Evolutionary conservation across 2,329 filamentous ascomycete genomes (phyloP), one percentile per base, ranked within the genome.

Genomic region (Aspergillus vadensis): DNA sequence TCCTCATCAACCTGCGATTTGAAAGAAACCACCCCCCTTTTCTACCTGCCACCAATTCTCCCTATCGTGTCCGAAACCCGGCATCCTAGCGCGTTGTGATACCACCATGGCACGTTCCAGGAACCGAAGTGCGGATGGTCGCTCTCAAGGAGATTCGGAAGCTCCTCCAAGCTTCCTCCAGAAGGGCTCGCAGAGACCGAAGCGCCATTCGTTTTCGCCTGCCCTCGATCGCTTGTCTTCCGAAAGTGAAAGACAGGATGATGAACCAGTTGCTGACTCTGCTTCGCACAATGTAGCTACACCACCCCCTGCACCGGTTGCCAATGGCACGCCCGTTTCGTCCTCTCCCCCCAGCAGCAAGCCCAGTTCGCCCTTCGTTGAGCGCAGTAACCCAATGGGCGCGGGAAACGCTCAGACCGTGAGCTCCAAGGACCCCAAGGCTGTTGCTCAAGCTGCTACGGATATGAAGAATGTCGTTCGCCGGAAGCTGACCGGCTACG

Each of bases 401-500:
- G 77, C 79, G 66, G 80, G 77, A 67, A 77, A 77, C 55, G 77
- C 78, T 64, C 86, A 88, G 74, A 88, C 86, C 25, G 83, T 88
- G 69, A 84, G 81, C 74, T 87, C 86, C 55, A 87, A 85, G 76
- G 85, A 88, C 71, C 86, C 86, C 60, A 88, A 88, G 70, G 80
- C 80, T 50, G 80, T 72, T 55, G 80, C 80, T 51, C 79, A 79
- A 63, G 83, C 86, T 68, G 80, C 84, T 69, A 86, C 82, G 73
- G 90, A 92, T 73, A 89, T 89, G 85, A 89, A 89, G 80, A 98
- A 99, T 84, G 96, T 99, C 78, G 94, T 99, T 72, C 91, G 95
- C 80, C 88, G 95, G 80, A 99, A 99, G 85, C 84, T 99, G 76
- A 98, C 95, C 54, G 95, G 95, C 75, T 99, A 98, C 74, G 95